phyloP scores from a whole-genome alignment of 1,284 basidiomycete genomes.

The Cryptococcus jaspeensis region DNA sequence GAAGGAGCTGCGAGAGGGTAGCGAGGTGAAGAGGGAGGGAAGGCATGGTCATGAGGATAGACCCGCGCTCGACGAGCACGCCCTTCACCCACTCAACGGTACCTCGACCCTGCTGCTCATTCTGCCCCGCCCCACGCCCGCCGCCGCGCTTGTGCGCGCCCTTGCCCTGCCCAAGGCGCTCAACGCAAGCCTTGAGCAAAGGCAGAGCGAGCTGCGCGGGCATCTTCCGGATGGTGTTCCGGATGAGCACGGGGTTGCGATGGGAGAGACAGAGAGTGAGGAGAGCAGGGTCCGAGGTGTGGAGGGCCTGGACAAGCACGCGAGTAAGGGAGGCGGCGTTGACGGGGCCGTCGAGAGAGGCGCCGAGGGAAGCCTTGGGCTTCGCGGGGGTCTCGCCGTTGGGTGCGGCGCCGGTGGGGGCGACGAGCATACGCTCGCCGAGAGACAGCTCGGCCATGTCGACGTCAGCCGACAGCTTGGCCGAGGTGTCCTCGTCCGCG shows the following conservation, averaged over 20 bases:
- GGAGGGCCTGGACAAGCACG: slow-evolving; percentile 92
- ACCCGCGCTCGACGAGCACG: slow-evolving; percentile 82
- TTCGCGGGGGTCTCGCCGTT: slow-evolving; percentile 23
- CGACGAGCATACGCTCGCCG: slow-evolving; percentile 76
- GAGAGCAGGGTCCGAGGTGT: slow-evolving; percentile 86
- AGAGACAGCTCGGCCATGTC: slow-evolving; percentile 85
- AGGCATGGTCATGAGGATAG: slow-evolving; percentile 78
- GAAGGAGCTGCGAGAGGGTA: slow-evolving; percentile 77
- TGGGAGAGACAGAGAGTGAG: slow-evolving; percentile 85
- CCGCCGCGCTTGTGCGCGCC: slow-evolving; percentile 58
- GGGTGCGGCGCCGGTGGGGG: slow-evolving; percentile 56
- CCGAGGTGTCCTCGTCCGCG: slow-evolving; percentile 47
- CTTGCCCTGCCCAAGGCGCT: slow-evolving; percentile 80
- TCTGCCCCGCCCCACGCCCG: slow-evolving; percentile 76
- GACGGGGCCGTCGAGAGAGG: slow-evolving; percentile 53
- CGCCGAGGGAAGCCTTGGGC: slow-evolving; percentile 23
- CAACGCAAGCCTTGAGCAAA: slow-evolving; percentile 83
- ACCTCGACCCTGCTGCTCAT: slow-evolving; percentile 78
- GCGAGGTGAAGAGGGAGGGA: slow-evolving; percentile 63
- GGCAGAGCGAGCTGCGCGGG: slow-evolving; percentile 88
- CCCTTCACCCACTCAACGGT: slow-evolving; percentile 87
- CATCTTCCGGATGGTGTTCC: slow-evolving; percentile 82
- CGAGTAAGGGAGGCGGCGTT: slow-evolving; percentile 88
- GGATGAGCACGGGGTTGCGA: slow-evolving; percentile 75
- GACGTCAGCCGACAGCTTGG: slow-evolving; percentile 61